phyloP scores from a whole-genome alignment of 169 alveolate species.

The Plasmodium cynomolgi region DNA sequence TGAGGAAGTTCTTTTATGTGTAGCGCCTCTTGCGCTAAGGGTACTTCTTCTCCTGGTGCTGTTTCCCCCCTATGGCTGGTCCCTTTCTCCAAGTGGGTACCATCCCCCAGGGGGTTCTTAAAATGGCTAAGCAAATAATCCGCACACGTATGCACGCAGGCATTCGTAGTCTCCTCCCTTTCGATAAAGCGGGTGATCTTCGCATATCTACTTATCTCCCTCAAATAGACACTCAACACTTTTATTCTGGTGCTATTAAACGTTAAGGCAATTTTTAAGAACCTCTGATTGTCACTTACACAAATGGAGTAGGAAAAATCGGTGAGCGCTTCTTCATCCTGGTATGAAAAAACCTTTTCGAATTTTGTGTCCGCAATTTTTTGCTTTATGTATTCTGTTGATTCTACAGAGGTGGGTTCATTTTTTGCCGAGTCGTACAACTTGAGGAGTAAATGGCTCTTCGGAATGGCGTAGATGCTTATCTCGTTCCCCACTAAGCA shows the following conservation, averaged over 20 bases:
- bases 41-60: not conserved
- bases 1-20: not conserved
- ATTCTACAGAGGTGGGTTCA: not conserved
- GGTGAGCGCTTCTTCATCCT: not conserved
- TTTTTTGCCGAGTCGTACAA: constrained; percentile 1
- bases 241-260: constrained; percentile 26
- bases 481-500: constrained; percentile 32
- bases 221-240: constrained; percentile 21
- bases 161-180: constrained; percentile 7
- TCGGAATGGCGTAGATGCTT: constrained; percentile 28
- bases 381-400: not conserved
- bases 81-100: not conserved
- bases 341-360: constrained; percentile 28
- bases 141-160: not conserved
- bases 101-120: not conserved
- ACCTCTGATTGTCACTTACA: constrained; percentile 20
- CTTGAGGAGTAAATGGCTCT: constrained; percentile 1
- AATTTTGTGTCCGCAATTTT: not conserved
- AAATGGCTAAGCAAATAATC: constrained; percentile 2
- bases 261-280: constrained; percentile 36
- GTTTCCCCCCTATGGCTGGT: not conserved
- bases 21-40: not conserved
- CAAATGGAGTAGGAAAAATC: constrained; percentile 53
- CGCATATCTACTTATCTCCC: not conserved
- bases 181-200: constrained; percentile 7